Conservation (phyloP, 257 asterid genomes). For the Solanum sparsipilum region DNA sequence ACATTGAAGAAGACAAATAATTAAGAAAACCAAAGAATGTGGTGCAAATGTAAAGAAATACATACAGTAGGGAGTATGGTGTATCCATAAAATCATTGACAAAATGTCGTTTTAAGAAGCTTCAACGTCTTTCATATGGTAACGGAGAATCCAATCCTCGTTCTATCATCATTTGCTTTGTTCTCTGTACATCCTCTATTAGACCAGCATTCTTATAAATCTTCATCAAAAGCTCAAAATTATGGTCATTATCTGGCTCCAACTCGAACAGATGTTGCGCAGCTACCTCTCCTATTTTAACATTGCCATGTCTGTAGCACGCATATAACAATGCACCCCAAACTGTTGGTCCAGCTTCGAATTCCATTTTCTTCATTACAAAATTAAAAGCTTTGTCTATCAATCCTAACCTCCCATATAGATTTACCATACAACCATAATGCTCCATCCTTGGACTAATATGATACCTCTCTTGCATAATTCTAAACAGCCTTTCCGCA, state of each 20-base stretch:
- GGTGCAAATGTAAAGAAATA: neutral
- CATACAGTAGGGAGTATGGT: neutral
- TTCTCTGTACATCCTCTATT: conserved; percentile 32
- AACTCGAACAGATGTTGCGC: conserved; percentile 46
- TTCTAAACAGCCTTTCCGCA: conserved; percentile 40
- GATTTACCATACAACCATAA: conserved; percentile 76
- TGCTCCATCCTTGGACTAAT: conserved; percentile 63
- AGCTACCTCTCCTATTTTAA: conserved; percentile 48
- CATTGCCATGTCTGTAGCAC: conserved; percentile 54
- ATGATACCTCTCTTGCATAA: conserved; percentile 38
- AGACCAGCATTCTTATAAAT: conserved; percentile 35
- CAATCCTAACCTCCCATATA: conserved; percentile 61
- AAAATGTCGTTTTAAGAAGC: neutral
- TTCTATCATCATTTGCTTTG: conserved; percentile 44
- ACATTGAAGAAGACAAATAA: neutral
- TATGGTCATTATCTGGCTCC: conserved; percentile 79
- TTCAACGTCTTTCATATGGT: neutral
- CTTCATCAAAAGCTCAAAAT: conserved; percentile 63
- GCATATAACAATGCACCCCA: conserved; percentile 91
- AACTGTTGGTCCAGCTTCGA: conserved; percentile 62
- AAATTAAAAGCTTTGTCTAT: conserved; percentile 42
- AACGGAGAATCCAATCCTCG: conserved; percentile 35
- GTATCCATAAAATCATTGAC: neutral
- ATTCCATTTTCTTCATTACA: conserved; percentile 32
- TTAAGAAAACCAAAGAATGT: neutral